Percentiles rank a stretch among this genome's conserved stretches.
phyloP scores from a whole-genome alignment of 306 rosid species.

The Neltuma alba region DNA sequence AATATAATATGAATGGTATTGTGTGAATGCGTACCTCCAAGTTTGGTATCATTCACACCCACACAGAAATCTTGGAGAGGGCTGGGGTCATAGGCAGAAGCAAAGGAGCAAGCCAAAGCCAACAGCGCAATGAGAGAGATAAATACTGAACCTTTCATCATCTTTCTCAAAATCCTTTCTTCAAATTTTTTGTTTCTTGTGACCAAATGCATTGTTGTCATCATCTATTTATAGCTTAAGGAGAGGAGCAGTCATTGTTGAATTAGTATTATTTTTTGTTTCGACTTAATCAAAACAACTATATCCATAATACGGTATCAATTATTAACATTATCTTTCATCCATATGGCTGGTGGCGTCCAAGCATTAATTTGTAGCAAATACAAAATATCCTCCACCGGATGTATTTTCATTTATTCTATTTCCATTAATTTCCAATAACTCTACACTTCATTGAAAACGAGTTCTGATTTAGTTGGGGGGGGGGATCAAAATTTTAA shows the following conservation, averaged over 20 bases:
- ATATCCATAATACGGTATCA: not conserved
- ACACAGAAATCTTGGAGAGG: constrained; percentile 49
- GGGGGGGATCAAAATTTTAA: too few relatives aligned
- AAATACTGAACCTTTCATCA: constrained; percentile 11
- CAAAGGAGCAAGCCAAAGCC: constrained; percentile 34
- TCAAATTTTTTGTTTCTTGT: not conserved
- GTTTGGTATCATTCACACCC: constrained; percentile 38
- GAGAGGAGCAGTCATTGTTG: not conserved
- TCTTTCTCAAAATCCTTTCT: not conserved
- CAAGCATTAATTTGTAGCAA: too few relatives aligned
- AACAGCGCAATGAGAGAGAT: constrained; percentile 6
- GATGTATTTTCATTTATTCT: too few relatives aligned
- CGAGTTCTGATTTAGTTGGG: too few relatives aligned
- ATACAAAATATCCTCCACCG: too few relatives aligned
- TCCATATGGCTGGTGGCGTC: not conserved
- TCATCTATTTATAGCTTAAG: not conserved
- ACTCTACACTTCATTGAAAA: too few relatives aligned
- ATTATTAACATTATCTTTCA: too few relatives aligned
- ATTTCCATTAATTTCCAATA: too few relatives aligned
- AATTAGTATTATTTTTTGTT: not conserved
- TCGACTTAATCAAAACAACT: not conserved
- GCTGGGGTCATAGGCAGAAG: constrained; percentile 46
- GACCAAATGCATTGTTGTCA: not conserved
- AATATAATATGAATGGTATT: too few relatives aligned
- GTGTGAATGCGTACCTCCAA: constrained; percentile 29